phyloP scores from a whole-genome alignment of 2,329 filamentous ascomycete species.

The Fusarium euwallaceae region DNA sequence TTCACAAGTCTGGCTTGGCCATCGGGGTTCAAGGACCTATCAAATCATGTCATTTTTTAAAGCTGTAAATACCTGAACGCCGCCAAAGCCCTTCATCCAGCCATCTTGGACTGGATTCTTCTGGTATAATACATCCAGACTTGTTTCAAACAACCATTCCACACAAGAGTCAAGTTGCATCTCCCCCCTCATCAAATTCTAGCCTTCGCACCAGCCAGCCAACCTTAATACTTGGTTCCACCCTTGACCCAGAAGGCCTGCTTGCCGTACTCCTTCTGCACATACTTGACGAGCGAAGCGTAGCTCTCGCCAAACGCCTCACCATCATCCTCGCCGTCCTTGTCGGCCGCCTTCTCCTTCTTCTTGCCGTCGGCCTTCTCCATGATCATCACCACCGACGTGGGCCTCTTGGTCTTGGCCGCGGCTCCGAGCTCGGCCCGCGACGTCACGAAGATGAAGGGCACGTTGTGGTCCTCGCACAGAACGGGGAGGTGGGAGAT shows the following conservation, averaged over 20 bases:
- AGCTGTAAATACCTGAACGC: constrained; percentile 54
- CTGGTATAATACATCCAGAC: constrained; percentile 56
- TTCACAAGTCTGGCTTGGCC: too few species aligned
- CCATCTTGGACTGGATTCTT: constrained; percentile 46
- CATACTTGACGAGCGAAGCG: constrained; percentile 74
- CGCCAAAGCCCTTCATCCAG: constrained; percentile 52
- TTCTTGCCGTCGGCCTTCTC: constrained; percentile 66
- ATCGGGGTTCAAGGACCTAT: not conserved
- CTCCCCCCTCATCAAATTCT: not conserved
- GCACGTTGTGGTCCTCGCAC: constrained; percentile 97
- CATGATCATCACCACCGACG: constrained; percentile 92
- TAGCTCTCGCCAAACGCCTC: constrained; percentile 75
- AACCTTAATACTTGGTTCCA: constrained; percentile 46
- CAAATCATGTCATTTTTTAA: constrained; percentile 47
- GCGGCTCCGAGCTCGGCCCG: constrained; percentile 94
- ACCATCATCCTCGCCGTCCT: constrained; percentile 61
- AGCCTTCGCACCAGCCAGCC: not conserved
- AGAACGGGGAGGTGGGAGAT: constrained; percentile 98
- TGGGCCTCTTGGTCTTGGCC: constrained; percentile 94
- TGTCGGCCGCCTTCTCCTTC: constrained; percentile 58
- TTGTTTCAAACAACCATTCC: constrained; percentile 40
- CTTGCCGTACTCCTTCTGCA: constrained; percentile 74
- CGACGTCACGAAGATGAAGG: constrained; percentile 94
- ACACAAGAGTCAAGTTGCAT: constrained; percentile 7
- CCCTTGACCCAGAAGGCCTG: constrained; percentile 65